Evolutionary conservation across 2,329 filamentous ascomycete genomes (phyloP), one percentile per base, ranked within the genome.

Genomic region (Alternaria sp.): DNA sequence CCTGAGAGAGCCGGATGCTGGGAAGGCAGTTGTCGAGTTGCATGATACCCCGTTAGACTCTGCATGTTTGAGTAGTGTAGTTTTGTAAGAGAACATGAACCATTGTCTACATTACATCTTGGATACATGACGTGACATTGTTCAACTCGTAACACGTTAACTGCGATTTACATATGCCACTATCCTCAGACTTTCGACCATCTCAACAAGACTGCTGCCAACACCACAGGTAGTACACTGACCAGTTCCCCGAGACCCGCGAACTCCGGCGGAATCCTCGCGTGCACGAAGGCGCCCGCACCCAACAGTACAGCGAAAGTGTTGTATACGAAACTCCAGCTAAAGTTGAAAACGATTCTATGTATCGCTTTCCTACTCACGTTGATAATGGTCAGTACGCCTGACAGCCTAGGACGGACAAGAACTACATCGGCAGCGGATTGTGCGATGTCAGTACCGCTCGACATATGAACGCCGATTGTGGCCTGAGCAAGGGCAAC

Each of bases 241-340:
- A 91, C 89, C 20, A 93, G 71, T 79, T 93, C 91, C 0, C 91
- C 91, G 6, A 93, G 70, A 0, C 89, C 90, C 0, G 89, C 89
- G 81, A 83, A 91, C 63, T 84, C 79, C 0, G 89, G 89, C n/a
- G 87, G 86, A 69, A 89, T 87, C 39, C 87, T 78, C 14, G 82
- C 80, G 63, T 81, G 80, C 5, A 89, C 87, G 44, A 75, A 73
- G 0, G 71, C 73, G 0, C 91, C 91, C 0, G 86, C 84, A 1
- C 85, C 89, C 0, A 93, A 81, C 46, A 92, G 75, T 1, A 93
- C 80, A 0, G 90, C 90, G 62, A 91, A 85, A 3, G 87, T 52
- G 67, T 93, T 93, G 77, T 93, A 93, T 1, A 91, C 79, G 54
- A 86, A 86, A 54, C 86, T 86, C 91, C 90, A 93, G 0, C 69